These are phyloP conservation scores for Hirsutella minnesotensis DNA, from an alignment of 2,329 filamentous ascomycete species.

Conservation along the genomic window DNA sequence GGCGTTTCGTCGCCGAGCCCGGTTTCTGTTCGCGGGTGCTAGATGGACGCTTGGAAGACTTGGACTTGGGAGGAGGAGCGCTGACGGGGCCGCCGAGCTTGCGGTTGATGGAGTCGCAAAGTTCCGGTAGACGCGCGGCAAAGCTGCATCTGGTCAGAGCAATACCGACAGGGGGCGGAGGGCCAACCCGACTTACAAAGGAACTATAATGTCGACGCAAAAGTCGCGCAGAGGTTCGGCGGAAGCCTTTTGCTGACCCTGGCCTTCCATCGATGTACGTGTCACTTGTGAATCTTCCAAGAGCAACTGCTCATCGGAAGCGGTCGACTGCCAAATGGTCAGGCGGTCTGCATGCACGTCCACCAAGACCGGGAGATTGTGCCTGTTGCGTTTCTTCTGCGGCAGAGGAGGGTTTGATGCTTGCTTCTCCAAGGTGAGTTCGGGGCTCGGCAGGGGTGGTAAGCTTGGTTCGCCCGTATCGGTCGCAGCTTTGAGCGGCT, in stretches of 20 bases:
- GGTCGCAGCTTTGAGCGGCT: slow-evolving; percentile 34
- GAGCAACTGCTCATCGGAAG: slow-evolving; percentile 43
- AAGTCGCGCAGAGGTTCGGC: slow-evolving; percentile 62
- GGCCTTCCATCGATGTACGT: slow-evolving; percentile 18
- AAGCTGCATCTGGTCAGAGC: slow-evolving; percentile 42
- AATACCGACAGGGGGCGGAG: not conserved
- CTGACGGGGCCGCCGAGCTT: slow-evolving; percentile 65
- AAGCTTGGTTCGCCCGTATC: slow-evolving; percentile 32
- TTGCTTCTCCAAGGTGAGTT: slow-evolving; percentile 11
- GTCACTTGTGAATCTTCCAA: slow-evolving; percentile 35
- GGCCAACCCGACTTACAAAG: slow-evolving; percentile 46
- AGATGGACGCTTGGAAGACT: slow-evolving; percentile 29
- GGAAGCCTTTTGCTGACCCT: slow-evolving; percentile 27
- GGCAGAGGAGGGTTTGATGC: slow-evolving; percentile 16
- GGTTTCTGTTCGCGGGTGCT: slow-evolving; percentile 35
- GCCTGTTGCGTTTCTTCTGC: slow-evolving; percentile 45
- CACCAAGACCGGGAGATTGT: slow-evolving; percentile 53
- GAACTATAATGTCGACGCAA: slow-evolving; percentile 68
- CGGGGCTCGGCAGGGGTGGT: slow-evolving; percentile 29
- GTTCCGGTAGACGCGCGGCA: slow-evolving; percentile 59
- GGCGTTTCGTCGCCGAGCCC: slow-evolving; percentile 38
- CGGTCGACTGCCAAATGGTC: slow-evolving; percentile 75
- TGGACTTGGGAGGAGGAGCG: slow-evolving; percentile 41
- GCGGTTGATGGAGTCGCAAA: slow-evolving; percentile 58
- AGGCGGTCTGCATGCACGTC: slow-evolving; percentile 67